phyloP scores from a whole-genome alignment of 805 yeast species.

The Kazachstania africana region DNA sequence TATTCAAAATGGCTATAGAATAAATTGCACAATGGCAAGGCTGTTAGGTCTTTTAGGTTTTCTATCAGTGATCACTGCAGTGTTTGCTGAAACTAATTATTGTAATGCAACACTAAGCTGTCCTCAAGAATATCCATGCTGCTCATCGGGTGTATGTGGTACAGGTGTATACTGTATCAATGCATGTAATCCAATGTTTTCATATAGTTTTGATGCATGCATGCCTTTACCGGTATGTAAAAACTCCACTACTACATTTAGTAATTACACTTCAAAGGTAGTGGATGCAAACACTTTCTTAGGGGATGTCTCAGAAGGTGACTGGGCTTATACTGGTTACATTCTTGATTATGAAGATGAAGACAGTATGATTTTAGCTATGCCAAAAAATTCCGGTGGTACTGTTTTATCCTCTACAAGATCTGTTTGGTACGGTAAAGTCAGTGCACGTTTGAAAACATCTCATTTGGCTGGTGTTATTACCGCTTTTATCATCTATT shows the following conservation, averaged over 20 bases:
- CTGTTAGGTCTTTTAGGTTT: too few relatives aligned
- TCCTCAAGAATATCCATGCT: slow-evolving; percentile 77
- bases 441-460: slow-evolving; percentile 55
- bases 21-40: too few relatives aligned
- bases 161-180: slow-evolving; percentile 66
- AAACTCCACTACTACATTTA: slow-evolving; percentile 33
- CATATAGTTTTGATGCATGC: slow-evolving; percentile 53
- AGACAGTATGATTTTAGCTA: slow-evolving; percentile 51
- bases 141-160: slow-evolving; percentile 76
- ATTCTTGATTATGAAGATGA: slow-evolving; percentile 38
- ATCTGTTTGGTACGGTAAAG: slow-evolving; percentile 82
- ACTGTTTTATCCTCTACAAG: slow-evolving; percentile 70
- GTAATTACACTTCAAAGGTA: slow-evolving; percentile 25
- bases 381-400: slow-evolving; percentile 69
- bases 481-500: slow-evolving; percentile 68
- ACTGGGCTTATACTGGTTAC: slow-evolving; percentile 59
- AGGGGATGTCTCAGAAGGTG: slow-evolving; percentile 58
- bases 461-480: slow-evolving; percentile 74
- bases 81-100: slow-evolving; percentile 9
- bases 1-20: too few relatives aligned
- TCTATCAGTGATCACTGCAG: too few relatives aligned
- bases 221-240: slow-evolving; percentile 77
- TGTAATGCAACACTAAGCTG: slow-evolving; percentile 51
- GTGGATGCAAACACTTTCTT: slow-evolving; percentile 34
- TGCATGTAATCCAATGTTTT: slow-evolving; percentile 73